Conservation (phyloP, 768 basidiomycete genomes). For the Candolleomyces aberdarensis region DNA sequence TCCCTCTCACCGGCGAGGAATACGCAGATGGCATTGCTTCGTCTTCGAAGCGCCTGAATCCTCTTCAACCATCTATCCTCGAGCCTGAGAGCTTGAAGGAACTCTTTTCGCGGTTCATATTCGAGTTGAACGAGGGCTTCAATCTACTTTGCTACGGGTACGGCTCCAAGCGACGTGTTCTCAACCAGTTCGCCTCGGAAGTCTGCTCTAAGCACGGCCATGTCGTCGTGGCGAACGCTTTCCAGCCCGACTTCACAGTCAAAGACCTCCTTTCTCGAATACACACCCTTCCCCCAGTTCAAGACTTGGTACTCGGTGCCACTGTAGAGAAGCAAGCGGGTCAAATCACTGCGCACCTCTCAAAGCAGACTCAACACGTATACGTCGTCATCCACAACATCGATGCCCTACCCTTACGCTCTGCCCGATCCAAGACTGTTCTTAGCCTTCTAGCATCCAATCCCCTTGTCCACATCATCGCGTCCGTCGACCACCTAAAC, state of each 20-base stretch:
- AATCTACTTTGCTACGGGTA: constrained; percentile 86
- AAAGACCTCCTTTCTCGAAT: constrained; percentile 67
- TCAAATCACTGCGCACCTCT: constrained; percentile 65
- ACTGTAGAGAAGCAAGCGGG: constrained; percentile 61
- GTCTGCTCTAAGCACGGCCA: constrained; percentile 59
- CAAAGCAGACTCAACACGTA: constrained; percentile 42
- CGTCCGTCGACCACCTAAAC: constrained; percentile 86
- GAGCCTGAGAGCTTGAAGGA: constrained; percentile 27
- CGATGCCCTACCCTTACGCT: constrained; percentile 70
- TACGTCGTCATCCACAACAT: constrained; percentile 89
- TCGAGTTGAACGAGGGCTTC: constrained; percentile 81
- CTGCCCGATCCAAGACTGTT: constrained; percentile 56
- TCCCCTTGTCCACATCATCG: constrained; percentile 75
- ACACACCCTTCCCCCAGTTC: constrained; percentile 45
- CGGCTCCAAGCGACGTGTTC: constrained; percentile 77
- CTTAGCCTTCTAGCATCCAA: constrained; percentile 72
- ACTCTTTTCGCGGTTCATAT: constrained; percentile 58
- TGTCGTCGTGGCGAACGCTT: constrained; percentile 77
- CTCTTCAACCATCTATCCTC: constrained; percentile 32
- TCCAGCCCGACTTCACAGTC: constrained; percentile 63
- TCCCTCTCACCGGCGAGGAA: constrained; percentile 68
- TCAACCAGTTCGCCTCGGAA: constrained; percentile 72
- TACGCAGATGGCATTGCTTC: constrained; percentile 41
- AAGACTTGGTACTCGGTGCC: constrained; percentile 29
- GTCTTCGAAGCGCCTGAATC: constrained; percentile 24